phyloP scores from a whole-genome alignment of 805 yeast species.

The Saturnispora dispora region DNA sequence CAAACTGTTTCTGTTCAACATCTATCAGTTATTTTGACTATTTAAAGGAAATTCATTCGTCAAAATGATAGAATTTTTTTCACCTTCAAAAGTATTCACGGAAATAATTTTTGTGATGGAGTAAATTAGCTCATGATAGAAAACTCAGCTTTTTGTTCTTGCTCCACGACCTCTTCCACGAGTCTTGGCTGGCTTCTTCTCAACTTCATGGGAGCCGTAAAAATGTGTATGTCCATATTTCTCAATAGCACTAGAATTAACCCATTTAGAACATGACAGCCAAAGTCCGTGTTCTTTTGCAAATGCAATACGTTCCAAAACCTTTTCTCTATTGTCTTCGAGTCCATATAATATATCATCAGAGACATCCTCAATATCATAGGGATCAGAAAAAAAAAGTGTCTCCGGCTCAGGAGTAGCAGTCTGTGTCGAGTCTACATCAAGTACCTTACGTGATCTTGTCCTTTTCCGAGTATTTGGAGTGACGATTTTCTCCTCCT shows the following conservation, averaged over 20 bases:
- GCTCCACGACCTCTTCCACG: constrained; percentile 8
- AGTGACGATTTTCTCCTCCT: constrained; percentile 8
- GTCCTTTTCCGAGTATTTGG: constrained; percentile 13
- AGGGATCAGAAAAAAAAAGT: background rate
- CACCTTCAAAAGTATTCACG: background rate
- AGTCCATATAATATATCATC: constrained; percentile 11
- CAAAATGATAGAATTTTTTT: background rate
- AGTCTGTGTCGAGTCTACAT: constrained; percentile 14
- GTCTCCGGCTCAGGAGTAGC: constrained; percentile 8
- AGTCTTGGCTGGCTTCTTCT: constrained; percentile 8
- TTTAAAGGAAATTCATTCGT: background rate
- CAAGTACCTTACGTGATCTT: background rate
- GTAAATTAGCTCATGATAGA: background rate
- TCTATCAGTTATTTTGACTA: background rate
- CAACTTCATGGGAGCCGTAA: constrained; percentile 35
- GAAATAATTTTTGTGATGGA: background rate
- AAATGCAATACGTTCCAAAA: constrained; percentile 18
- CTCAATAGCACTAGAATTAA: constrained; percentile 48
- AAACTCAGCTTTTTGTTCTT: background rate
- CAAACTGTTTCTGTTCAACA: background rate
- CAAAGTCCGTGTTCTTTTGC: constrained; percentile 4
- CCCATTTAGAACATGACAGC: constrained; percentile 45
- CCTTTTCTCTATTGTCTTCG: constrained; percentile 22
- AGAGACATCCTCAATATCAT: constrained; percentile 6
- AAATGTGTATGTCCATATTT: constrained; percentile 43